Percentiles rank a stretch among this genome's conserved stretches.
These are phyloP conservation scores for Adiantum capillusveneris DNA, from an alignment of 75 land plant species.

Conservation along the genomic window DNA sequence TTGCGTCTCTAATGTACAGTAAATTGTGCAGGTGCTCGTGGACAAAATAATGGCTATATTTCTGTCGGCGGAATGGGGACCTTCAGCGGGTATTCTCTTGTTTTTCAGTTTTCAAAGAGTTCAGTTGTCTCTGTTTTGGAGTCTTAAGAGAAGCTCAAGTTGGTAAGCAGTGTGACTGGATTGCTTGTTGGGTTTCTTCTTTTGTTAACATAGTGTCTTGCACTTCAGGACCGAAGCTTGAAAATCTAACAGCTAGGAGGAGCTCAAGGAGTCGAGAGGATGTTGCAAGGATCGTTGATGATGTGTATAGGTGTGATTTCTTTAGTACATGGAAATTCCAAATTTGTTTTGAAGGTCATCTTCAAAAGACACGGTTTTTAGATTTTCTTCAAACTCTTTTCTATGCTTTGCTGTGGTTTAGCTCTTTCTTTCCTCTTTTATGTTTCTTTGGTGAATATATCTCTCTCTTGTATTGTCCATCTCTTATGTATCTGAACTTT, in stretches of 20 bases:
- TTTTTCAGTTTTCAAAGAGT: not conserved
- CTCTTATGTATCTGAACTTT: no score
- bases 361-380: no score
- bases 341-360: no score
- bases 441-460: no score
- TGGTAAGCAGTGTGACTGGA: not conserved
- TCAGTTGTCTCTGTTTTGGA: not conserved
- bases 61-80: conserved; percentile 11
- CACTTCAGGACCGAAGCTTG: conserved; percentile 6
- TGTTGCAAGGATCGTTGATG: conserved; percentile 28
- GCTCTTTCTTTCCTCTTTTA: no score
- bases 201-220: not conserved
- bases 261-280: conserved; percentile 11
- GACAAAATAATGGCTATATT: conserved; percentile 34
- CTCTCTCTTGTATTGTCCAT: no score
- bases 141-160: no score
- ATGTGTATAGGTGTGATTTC: conserved; percentile 20
- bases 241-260: not conserved
- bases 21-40: conserved; percentile 26
- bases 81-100: not conserved
- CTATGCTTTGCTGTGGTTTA: no score
- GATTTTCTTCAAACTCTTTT: no score
- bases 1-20: not conserved
- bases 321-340: no score
- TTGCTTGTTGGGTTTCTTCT: no score